Evolutionary conservation across 441 rosid genomes (phyloP), one percentile per base, ranked within the genome.

Genomic region (Populus hybrid): DNA sequence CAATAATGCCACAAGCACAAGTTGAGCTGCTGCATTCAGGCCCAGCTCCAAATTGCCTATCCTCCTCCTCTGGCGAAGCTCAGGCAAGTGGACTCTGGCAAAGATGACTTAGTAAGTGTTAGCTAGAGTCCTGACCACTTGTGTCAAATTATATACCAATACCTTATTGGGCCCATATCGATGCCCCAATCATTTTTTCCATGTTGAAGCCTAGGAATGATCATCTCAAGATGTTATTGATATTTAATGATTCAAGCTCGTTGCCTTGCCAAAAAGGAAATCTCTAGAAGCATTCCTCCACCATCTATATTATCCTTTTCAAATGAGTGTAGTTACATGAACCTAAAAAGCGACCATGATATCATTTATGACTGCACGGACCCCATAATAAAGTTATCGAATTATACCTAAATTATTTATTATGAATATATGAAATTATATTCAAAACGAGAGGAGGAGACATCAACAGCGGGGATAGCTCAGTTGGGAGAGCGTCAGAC

Each of bases 401-500:
- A 16, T 16, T 4, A 50, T 1, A 14, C 7, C 19, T 50, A 5
- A 50, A 50, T 16, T 46, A 12, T 32, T 32, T 32, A 50, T 1
- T 50, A 1, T 1, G 5, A 50, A 1, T 1, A 1, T 16, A 5
- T 50, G 0, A 1, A 16, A 0, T 0, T 50, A 50, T 16, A 53
- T 0, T 46, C 0, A 0, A 4, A 3, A 12, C 0, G 5, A 12
- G 57, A 4, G 19, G 0, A 4, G 0, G 1, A 0, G 2, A 0
- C 19, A 46, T 1, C 18, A 12, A 46, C 5, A 7, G 89, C 88
- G 89, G 90, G 91, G 93, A 88, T 89, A 89, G 97, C 93, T 89
- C 94, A 90, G 91, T 87, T 90, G 96, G 98, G 94, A 91, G 95
- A 90, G 94, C 95, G 92, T 93, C 90, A 90, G 91, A 86, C 89